These are phyloP conservation scores for Raddia distichophylla DNA, from an alignment of 176 grass and related monocot species.

Conservation along the genomic window DNA sequence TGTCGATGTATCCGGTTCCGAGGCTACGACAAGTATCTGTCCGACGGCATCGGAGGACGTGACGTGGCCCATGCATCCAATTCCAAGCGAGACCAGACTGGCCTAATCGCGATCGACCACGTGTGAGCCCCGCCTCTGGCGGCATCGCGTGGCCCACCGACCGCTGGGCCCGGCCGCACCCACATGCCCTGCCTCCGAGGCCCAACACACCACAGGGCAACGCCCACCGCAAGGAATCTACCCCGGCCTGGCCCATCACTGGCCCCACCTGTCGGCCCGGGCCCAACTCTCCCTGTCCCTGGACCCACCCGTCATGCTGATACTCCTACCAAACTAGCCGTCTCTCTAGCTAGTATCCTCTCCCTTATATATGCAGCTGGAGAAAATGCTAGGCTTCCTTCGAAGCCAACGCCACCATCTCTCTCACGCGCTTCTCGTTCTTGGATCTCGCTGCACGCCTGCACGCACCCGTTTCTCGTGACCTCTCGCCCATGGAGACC, in stretches of 20 bases:
- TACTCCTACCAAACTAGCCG: background rate
- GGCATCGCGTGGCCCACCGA: slow-evolving; percentile 7
- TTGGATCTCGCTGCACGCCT: background rate
- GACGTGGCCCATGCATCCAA: background rate
- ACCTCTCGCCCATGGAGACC: slow-evolving; percentile 34
- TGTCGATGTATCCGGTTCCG: no score
- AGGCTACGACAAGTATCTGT: background rate
- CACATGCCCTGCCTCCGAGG: slow-evolving; percentile 40
- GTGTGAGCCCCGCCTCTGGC: slow-evolving; percentile 29
- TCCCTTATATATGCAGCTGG: background rate
- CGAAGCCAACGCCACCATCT: background rate
- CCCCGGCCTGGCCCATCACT: slow-evolving; percentile 27
- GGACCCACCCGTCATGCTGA: slow-evolving; percentile 22
- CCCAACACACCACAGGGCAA: background rate
- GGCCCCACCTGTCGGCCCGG: slow-evolving; percentile 44
- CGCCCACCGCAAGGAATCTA: slow-evolving; percentile 31
- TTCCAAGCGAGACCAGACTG: slow-evolving; percentile 23
- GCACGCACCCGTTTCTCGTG: background rate
- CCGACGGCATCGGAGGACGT: background rate
- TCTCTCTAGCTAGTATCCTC: no score
- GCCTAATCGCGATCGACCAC: slow-evolving; percentile 33
- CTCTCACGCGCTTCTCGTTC: slow-evolving; percentile 12
- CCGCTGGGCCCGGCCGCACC: slow-evolving; percentile 33
- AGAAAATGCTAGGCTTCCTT: no score
- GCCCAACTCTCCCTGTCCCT: slow-evolving; percentile 11